A percentile compares a stretch with the other conserved stretches of the same genome.
These are phyloP conservation scores for Mycena latifolia DNA, from an alignment of 768 basidiomycete species.

Conservation along the genomic window DNA sequence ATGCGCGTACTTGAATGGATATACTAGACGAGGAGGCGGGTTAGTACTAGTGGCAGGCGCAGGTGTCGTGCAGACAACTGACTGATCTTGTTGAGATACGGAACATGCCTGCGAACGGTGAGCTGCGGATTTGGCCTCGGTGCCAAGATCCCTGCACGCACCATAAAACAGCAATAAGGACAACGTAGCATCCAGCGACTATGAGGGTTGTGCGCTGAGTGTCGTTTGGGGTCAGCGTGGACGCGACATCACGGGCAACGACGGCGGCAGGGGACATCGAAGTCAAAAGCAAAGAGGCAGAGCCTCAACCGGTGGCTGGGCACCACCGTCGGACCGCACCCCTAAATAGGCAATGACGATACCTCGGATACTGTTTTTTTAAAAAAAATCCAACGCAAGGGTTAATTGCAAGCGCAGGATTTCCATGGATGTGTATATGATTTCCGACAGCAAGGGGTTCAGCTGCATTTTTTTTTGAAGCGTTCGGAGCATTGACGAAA, in stretches of 20 bases:
- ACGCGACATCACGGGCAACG: slow-evolving; percentile 18
- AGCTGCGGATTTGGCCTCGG: slow-evolving; percentile 11
- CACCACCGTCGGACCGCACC: background rate
- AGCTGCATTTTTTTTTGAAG: no score
- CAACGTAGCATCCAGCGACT: slow-evolving; percentile 80
- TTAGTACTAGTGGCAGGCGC: slow-evolving; percentile 30
- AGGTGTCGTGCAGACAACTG: slow-evolving; percentile 46
- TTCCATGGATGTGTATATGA: no score
- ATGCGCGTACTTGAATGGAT: slow-evolving; percentile 89
- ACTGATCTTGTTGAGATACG: slow-evolving; percentile 80
- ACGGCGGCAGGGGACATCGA: slow-evolving; percentile 16
- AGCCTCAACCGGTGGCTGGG: no score
- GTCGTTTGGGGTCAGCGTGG: slow-evolving; percentile 67
- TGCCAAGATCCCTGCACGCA: slow-evolving; percentile 46
- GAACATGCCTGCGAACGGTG: slow-evolving; percentile 73
- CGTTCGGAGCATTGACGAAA: no score
- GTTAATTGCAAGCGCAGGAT: no score
- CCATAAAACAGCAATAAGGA: slow-evolving; percentile 87
- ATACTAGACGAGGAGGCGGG: slow-evolving; percentile 61
- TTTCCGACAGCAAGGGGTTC: no score
- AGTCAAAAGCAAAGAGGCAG: slow-evolving; percentile 3
- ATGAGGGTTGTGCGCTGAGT: slow-evolving; percentile 86
- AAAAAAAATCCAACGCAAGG: no score
- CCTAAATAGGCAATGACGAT: no score
- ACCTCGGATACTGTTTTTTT: background rate